Conservation (phyloP, 1,139 yeast species). For the Zygosaccharomyces sapae region DNA sequence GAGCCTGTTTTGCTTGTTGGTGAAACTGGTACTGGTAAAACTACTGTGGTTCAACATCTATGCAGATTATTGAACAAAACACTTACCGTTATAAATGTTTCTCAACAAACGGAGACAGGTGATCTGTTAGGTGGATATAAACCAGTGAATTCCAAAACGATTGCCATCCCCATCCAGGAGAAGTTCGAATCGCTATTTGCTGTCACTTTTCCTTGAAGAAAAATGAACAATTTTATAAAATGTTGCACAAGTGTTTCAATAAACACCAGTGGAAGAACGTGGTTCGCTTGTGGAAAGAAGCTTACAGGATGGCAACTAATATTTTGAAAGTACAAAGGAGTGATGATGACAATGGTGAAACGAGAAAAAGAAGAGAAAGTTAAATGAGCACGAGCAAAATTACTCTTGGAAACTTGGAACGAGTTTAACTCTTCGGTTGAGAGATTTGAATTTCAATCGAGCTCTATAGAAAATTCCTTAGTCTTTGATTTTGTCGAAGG, state of each 20-base stretch:
- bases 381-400: constrained; percentile 48
- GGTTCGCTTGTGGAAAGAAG: constrained; percentile 77
- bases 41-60: constrained; percentile 91
- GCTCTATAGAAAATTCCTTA: constrained; percentile 66
- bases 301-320: constrained; percentile 68
- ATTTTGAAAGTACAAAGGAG: constrained; percentile 41
- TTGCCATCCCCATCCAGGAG: constrained; percentile 83
- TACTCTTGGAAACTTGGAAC: constrained; percentile 60
- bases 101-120: constrained; percentile 96
- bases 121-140: constrained; percentile 95
- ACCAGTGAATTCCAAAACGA: constrained; percentile 80
- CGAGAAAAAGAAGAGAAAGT: constrained; percentile 55
- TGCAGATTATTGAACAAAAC: constrained; percentile 76
- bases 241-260: constrained; percentile 69
- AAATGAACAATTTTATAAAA: constrained; percentile 71
- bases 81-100: constrained; percentile 84
- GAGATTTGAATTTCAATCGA: constrained; percentile 70
- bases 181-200: constrained; percentile 71
- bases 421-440: constrained; percentile 51
- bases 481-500: constrained; percentile 93
- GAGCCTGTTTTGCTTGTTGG: constrained; percentile 93
- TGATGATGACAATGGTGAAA: constrained; percentile 33
- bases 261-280: constrained; percentile 83
- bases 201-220: constrained; percentile 80
- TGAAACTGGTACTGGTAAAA: constrained; percentile 99